phyloP scores from a whole-genome alignment of 2,329 filamentous ascomycete species.

The Fusarium robinianum region DNA sequence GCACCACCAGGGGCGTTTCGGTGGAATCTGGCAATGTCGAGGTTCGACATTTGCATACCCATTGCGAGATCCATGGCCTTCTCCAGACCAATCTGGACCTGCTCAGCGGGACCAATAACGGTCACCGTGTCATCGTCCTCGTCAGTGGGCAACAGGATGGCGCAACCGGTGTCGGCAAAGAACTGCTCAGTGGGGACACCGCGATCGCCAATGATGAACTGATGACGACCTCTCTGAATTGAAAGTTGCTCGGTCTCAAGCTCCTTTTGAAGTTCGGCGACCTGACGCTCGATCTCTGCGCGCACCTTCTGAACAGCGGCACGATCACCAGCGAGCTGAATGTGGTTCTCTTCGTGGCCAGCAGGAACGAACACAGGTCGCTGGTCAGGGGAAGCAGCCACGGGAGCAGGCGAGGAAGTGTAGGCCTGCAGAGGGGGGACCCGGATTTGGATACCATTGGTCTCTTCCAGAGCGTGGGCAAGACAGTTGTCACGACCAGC shows the following conservation, averaged over 20 bases:
- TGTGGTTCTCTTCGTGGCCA: conserved; percentile 70
- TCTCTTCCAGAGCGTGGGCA: conserved; percentile 72
- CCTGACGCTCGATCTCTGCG: conserved; percentile 78
- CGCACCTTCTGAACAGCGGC: conserved; percentile 78
- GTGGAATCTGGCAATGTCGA: conserved; percentile 83
- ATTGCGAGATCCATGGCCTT: conserved; percentile 87
- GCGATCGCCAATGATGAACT: conserved; percentile 89
- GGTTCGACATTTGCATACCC: conserved; percentile 80
- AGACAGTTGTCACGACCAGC: conserved; percentile 75
- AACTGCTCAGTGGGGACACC: conserved; percentile 84
- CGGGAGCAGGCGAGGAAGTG: conserved; percentile 70
- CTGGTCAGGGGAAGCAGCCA: conserved; percentile 64
- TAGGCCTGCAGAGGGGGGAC: conserved; percentile 83
- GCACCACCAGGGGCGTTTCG: conserved; percentile 72
- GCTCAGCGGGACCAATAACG: conserved; percentile 77
- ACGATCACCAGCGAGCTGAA: conserved; percentile 85
- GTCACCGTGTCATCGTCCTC: conserved; percentile 84
- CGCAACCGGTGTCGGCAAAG: conserved; percentile 86
- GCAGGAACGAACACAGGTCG: conserved; percentile 72
- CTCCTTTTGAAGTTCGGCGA: conserved; percentile 73
- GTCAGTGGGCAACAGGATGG: conserved; percentile 77
- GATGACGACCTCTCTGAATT: conserved; percentile 85
- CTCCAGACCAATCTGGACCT: conserved; percentile 75
- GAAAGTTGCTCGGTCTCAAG: conserved; percentile 78
- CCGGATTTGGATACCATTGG: conserved; percentile 76